Percentiles rank a stretch among this genome's conserved stretches.
Evolutionary conservation across 129 eudicot species (phyloP).

Genomic region (Pulicaria dysenterica): DNA sequence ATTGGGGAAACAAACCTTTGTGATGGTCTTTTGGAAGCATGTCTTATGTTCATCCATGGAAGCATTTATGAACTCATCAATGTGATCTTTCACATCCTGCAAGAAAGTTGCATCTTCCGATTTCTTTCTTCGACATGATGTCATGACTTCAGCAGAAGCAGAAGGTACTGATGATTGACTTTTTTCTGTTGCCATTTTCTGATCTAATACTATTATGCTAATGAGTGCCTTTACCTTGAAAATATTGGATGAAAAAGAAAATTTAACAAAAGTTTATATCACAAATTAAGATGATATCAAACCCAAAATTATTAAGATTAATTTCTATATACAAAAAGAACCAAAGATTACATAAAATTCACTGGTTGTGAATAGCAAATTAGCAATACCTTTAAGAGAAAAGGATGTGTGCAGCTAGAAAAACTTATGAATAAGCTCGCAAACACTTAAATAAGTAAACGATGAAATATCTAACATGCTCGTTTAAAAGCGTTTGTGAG

Average conservation of each 20-base stretch:
- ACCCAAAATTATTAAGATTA: too few relatives aligned
- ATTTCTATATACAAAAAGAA: too few relatives aligned
- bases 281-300: too few relatives aligned
- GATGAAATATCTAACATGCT: too few relatives aligned
- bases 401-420: too few relatives aligned
- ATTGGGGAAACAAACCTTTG: slow-evolving; percentile 46
- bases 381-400: too few relatives aligned
- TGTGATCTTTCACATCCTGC: slow-evolving; percentile 72
- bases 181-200: slow-evolving; percentile 51
- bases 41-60: slow-evolving; percentile 74
- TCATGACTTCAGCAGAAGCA: slow-evolving; percentile 24
- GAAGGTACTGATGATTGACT: slow-evolving; percentile 30
- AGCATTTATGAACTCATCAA: slow-evolving; percentile 70
- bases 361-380: too few relatives aligned
- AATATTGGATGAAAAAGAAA: neutral
- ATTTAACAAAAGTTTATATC: neutral
- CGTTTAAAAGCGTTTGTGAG: too few relatives aligned
- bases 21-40: slow-evolving; percentile 71
- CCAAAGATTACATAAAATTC: too few relatives aligned
- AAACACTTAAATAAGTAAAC: too few relatives aligned
- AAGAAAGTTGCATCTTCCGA: slow-evolving; percentile 60
- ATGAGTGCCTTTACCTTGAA: neutral
- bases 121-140: slow-evolving; percentile 66
- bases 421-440: too few relatives aligned
- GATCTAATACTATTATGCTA: slow-evolving; percentile 12